Conservation (phyloP, 371 early-diverging fungal genomes). For the Apophysomyces sp. region DNA sequence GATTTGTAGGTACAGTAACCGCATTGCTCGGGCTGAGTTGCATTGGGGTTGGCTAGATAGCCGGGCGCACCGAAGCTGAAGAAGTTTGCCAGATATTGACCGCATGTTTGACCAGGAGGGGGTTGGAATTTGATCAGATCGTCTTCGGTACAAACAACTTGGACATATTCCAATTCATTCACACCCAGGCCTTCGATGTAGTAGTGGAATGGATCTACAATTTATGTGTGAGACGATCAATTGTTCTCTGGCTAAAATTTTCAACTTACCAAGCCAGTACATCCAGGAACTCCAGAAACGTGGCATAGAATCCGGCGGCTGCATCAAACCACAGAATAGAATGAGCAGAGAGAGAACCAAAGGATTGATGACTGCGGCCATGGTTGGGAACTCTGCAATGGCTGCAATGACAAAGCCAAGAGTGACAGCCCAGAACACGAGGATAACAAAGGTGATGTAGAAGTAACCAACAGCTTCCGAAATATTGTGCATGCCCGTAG, state of each 20-base stretch:
- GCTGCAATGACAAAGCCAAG: conserved; percentile 67
- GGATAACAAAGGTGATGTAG: conserved; percentile 49
- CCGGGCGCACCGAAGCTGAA: conserved; percentile 43
- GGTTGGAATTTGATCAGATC: conserved; percentile 54
- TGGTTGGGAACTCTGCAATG: conserved; percentile 51
- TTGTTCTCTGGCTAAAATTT: too few relatives aligned
- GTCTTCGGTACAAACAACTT: conserved; percentile 41
- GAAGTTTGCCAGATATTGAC: conserved; percentile 52
- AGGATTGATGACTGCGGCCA: conserved; percentile 64
- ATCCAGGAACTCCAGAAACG: conserved; percentile 70
- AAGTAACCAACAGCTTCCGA: conserved; percentile 53
- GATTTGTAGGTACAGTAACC: conserved; percentile 55
- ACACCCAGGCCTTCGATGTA: conserved; percentile 66
- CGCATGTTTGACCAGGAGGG: conserved; percentile 60
- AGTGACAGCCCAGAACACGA: conserved; percentile 56
- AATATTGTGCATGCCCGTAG: conserved; percentile 48
- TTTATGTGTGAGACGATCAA: too few relatives aligned
- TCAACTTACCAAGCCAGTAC: conserved; percentile 55
- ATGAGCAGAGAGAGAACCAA: conserved; percentile 58
- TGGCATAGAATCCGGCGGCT: conserved; percentile 57
- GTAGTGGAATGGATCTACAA: conserved; percentile 60
- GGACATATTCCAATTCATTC: conserved; percentile 55
- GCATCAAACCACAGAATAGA: conserved; percentile 65
- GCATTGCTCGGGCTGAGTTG: conserved; percentile 41
- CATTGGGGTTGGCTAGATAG: conserved; percentile 47